phyloP scores from a whole-genome alignment of 805 yeast species.

The Candida dendrica region DNA sequence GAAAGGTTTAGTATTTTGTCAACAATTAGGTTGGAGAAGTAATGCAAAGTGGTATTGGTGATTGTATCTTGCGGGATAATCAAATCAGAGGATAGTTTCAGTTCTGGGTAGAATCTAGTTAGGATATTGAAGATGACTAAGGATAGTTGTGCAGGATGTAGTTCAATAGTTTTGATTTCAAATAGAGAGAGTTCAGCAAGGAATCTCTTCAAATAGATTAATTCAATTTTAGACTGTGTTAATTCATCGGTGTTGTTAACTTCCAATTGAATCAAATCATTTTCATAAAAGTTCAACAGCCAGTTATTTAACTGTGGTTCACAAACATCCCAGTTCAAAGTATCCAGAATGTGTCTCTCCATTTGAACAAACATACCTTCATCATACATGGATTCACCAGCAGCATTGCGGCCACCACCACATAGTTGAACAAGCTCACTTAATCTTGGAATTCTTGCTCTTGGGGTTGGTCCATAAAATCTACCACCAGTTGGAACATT shows the following conservation, averaged over 20 bases:
- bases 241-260: slow-evolving; percentile 21
- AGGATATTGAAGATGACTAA: slow-evolving; percentile 15
- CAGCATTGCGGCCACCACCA: slow-evolving; percentile 48
- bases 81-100: slow-evolving; percentile 6
- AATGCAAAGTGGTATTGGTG: background rate
- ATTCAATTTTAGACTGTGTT: slow-evolving; percentile 22
- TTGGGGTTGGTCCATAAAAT: slow-evolving; percentile 61
- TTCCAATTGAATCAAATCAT: slow-evolving; percentile 33
- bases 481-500: slow-evolving; percentile 50
- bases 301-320: slow-evolving; percentile 55
- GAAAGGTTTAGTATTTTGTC: slow-evolving; percentile 4
- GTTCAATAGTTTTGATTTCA: slow-evolving; percentile 36
- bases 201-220: slow-evolving; percentile 42
- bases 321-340: slow-evolving; percentile 67
- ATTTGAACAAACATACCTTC: slow-evolving; percentile 73
- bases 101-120: slow-evolving; percentile 5
- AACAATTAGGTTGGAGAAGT: slow-evolving; percentile 2
- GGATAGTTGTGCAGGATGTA: slow-evolving; percentile 23
- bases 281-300: slow-evolving; percentile 34
- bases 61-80: background rate
- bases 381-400: slow-evolving; percentile 56
- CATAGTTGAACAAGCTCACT: slow-evolving; percentile 67
- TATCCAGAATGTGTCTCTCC: slow-evolving; percentile 70
- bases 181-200: slow-evolving; percentile 42
- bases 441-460: slow-evolving; percentile 69